These are phyloP conservation scores for Flaveria linearis DNA, from an alignment of 129 eudicot species.

Conservation along the genomic window DNA sequence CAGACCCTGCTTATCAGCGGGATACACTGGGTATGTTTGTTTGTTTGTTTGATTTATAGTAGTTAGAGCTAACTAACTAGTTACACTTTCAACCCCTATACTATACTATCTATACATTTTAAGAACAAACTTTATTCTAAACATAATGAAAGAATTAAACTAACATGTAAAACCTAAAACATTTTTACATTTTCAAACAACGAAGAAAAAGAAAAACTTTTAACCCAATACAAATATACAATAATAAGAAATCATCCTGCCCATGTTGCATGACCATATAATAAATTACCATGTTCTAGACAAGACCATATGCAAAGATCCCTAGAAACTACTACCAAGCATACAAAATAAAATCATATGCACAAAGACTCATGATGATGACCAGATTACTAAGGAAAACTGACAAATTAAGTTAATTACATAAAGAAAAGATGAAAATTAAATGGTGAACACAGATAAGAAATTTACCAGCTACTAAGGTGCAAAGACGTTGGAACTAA, in stretches of 20 bases:
- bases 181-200: neutral
- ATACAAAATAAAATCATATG: conserved; percentile 8
- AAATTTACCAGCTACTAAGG: conserved; percentile 23
- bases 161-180: neutral
- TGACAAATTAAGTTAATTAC: neutral
- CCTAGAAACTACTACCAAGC: neutral
- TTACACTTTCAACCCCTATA: too few relatives aligned
- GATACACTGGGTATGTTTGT: too few relatives aligned
- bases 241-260: neutral
- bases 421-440: neutral
- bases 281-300: too few relatives aligned
- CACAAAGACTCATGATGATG: conserved; percentile 9
- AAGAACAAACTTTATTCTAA: too few relatives aligned
- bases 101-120: too few relatives aligned
- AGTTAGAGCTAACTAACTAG: too few relatives aligned
- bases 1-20: too few relatives aligned
- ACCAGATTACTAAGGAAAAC: neutral
- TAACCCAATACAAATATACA: neutral
- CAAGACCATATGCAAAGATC: neutral
- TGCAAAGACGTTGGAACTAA: neutral
- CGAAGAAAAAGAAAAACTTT: neutral
- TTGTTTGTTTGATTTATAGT: too few relatives aligned
- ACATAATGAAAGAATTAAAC: too few relatives aligned
- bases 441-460: neutral
- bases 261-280: neutral